Evolutionary conservation across 176 grass and related monocot genomes (phyloP), one percentile per base, ranked within the genome.

Genomic region (Aegilops umbellulata): DNA sequence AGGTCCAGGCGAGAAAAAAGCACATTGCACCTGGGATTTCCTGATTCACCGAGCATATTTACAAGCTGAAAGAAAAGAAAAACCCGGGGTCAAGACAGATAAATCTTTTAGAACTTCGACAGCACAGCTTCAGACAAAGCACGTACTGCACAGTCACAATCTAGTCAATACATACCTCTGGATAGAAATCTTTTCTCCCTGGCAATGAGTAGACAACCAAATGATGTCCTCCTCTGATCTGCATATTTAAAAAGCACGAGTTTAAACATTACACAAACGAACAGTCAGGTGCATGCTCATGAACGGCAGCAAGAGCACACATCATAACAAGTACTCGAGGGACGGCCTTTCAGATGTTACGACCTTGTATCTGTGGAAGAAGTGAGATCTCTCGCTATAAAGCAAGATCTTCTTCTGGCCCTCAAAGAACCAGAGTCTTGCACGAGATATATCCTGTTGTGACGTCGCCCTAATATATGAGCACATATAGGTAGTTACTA

Each of bases 371-470:
- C 93, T 80, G 72, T 95, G 93, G 79, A 95, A 98, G 88, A 98
- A 98, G 84, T 98, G 96, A 90, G 96, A 90, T 83, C 96, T 95
- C 82, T 95, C 96, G 25, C 93, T 98, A 76, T 98, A 98, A 85
- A 98, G 91, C 88, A 98, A 89, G 66, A 98, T 92, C 82, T 94
- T 98, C 63, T 89, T 91, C 64, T 92, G 89, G 80, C 93, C 96
- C 86, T 98, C 86, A 86, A 89, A 98, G 94, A 98, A 98, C 96
- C 90, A 98, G 79, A 92, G 77, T 26, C 93, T 88, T 79, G 96
- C 87, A 84, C 93, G 96, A 36, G 96, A 98, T 94, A 98, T 95
- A 82, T 98, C 91, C 41, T 81, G 91, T 61, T 90, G 86, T 55
- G 92, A 94, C 25, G 96, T 95, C 53, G 91, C 77, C 90, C 96